Conservation (phyloP, 176 grass and related monocot genomes). For the Cymbopogon citratus region DNA sequence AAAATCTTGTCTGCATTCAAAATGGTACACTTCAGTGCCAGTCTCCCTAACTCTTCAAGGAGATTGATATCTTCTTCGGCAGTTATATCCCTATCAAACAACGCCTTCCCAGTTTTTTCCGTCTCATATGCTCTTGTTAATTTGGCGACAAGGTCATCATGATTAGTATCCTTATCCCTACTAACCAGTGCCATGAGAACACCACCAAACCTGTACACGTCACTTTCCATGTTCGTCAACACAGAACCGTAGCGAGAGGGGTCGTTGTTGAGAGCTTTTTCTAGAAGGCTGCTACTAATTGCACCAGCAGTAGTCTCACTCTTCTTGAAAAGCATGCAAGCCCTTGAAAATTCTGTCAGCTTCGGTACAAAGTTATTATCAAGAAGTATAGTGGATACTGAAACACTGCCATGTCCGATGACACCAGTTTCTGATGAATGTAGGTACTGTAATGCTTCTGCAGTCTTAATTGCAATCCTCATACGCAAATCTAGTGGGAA, state of each 20-base stretch:
- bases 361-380: conserved; percentile 14
- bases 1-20: not conserved
- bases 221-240: not conserved
- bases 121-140: not conserved
- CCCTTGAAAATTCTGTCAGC: conserved; percentile 13
- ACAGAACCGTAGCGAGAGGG: conserved; percentile 6
- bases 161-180: not conserved
- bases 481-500: conserved; percentile 2
- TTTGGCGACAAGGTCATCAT: not conserved
- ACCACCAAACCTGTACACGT: not conserved
- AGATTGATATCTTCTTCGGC: not conserved
- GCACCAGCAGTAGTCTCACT: not conserved
- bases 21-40: conserved; percentile 2
- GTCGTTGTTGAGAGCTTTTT: not conserved
- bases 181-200: conserved; percentile 14
- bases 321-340: conserved; percentile 10
- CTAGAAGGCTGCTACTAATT: not conserved
- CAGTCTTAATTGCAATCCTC: conserved; percentile 14
- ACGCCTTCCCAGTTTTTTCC: not conserved
- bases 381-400: conserved; percentile 1
- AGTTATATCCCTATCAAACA: not conserved
- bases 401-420: not conserved
- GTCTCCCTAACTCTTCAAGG: not conserved
- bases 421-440: conserved; percentile 15
- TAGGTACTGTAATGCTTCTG: conserved; percentile 17